Base-by-base conservation (phyloP, 2,329 filamentous ascomycete genomes). In the Immersiporthe knoxdaviesiana region DNA sequence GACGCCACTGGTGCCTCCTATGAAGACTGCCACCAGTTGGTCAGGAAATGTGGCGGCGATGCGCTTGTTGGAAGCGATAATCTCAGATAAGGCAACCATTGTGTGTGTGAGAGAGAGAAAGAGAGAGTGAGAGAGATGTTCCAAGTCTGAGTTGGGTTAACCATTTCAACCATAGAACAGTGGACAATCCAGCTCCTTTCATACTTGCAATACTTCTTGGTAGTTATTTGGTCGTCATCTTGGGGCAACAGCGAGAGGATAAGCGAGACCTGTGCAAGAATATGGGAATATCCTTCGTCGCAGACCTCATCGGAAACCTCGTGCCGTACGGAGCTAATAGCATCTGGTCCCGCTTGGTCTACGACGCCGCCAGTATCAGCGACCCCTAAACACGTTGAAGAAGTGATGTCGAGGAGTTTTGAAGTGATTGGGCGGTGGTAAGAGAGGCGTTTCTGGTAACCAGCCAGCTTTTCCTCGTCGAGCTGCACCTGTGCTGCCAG, bases 1-100 rank as follows among this genome's bases (percentile, higher is more conserved):
- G 56, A 88, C 86, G 32, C 86, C 85, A 56, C 80, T 81, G 12
- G 85, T 87, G 50, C 81, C 85, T 24, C 85, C 84, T 10, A 85
- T 80, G 66, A 86, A 86, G 41, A 85, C 79, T 50, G 80, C 82
- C 18, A 83, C 79, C 11, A 81, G 73, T 12, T 74, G 75, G 27
- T 71, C 37, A 61, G 70, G 63, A 60, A 74, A 39, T 68, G 70
- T 47, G 58, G 68, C 68, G 52, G 71, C 76, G 73, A 79, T 75
- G 37, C 68, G 67, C 10, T 71, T 69, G 70, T 82, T 82, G 3
- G 80, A 81, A 30, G 73, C 72, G 8, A 74, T 74, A 27, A 82
- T 58, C 27, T 35, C n/a, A 8, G 52, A 47, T 8, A 62, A 35
- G 5, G 41, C 39, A 41, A 69, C 67, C 62, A 69, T 66, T n/a